Conservation (phyloP, 805 yeast genomes). For the Lipomyces mesembrius region DNA sequence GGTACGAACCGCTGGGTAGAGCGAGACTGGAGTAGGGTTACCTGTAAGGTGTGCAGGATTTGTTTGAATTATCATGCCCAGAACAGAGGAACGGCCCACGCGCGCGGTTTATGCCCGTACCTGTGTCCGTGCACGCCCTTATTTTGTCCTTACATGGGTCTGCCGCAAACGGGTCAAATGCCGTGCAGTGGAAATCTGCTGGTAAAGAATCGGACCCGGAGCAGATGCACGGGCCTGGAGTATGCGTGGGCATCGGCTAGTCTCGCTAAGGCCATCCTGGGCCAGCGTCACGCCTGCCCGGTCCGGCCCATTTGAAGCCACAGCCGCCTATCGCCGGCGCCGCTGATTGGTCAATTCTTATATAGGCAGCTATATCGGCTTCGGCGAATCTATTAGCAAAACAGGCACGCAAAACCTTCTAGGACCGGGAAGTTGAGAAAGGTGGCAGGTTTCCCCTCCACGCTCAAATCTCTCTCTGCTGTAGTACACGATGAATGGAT, state of each 20-base stretch:
- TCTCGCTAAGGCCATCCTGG: neutral
- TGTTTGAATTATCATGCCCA: neutral
- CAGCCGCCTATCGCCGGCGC: neutral
- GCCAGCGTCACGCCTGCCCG: neutral
- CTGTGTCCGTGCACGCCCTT: conserved; percentile 3
- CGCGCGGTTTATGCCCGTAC: neutral
- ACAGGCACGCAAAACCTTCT: too few relatives aligned
- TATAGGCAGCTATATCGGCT: too few relatives aligned
- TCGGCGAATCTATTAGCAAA: too few relatives aligned
- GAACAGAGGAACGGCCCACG: neutral
- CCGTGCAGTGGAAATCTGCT: neutral
- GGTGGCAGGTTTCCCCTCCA: too few relatives aligned
- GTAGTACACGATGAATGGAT: too few relatives aligned
- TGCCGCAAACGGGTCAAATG: neutral
- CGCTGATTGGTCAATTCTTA: neutral
- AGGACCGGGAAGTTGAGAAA: too few relatives aligned
- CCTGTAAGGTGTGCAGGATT: too few relatives aligned
- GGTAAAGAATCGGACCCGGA: neutral
- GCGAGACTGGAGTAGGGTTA: too few relatives aligned
- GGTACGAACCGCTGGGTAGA: too few relatives aligned
- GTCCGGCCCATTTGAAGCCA: too few relatives aligned
- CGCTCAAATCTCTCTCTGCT: too few relatives aligned
- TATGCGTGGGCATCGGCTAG: neutral
- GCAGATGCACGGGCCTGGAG: neutral
- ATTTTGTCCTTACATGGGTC: neutral